Percentiles rank a stretch among this genome's conserved stretches.
These are phyloP conservation scores for Mycena latifolia DNA, from an alignment of 768 basidiomycete genomes.

Conservation along the genomic window DNA sequence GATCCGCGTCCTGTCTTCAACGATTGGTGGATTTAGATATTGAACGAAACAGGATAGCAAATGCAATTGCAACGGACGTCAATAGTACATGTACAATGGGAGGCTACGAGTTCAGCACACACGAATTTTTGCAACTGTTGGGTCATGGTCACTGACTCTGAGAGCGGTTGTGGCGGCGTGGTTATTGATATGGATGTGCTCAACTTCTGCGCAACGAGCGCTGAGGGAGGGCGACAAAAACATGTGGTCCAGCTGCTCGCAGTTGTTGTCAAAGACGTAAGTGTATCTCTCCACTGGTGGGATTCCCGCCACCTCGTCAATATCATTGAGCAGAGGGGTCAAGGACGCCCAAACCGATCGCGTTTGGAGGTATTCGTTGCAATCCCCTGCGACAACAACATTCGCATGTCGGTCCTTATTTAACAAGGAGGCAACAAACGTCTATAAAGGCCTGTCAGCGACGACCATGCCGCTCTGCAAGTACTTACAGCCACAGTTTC, in stretches of 20 bases:
- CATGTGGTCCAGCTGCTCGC: conserved; percentile 70
- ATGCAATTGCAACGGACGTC: too few relatives aligned
- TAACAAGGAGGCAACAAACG: conserved; percentile 62
- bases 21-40: too few relatives aligned
- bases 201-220: conserved; percentile 55
- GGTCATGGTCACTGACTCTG: conserved; percentile 72
- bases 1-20: too few relatives aligned
- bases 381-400: conserved; percentile 69
- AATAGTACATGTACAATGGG: too few relatives aligned
- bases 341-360: conserved; percentile 64
- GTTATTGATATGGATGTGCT: conserved; percentile 74
- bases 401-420: conserved; percentile 56
- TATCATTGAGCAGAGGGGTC: conserved; percentile 55
- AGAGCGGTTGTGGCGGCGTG: conserved; percentile 58
- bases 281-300: conserved; percentile 67
- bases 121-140: conserved; percentile 63
- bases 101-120: conserved; percentile 54
- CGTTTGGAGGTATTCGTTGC: conserved; percentile 70
- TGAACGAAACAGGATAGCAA: too few relatives aligned
- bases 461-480: neutral
- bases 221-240: conserved; percentile 63
- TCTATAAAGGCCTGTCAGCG: conserved; percentile 44
- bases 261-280: conserved; percentile 71
- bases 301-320: conserved; percentile 64
- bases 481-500: conserved; percentile 61